These are phyloP conservation scores for Chrysoporthe austroafricana DNA, from an alignment of 2,329 filamentous ascomycete genomes.

Conservation along the genomic window DNA sequence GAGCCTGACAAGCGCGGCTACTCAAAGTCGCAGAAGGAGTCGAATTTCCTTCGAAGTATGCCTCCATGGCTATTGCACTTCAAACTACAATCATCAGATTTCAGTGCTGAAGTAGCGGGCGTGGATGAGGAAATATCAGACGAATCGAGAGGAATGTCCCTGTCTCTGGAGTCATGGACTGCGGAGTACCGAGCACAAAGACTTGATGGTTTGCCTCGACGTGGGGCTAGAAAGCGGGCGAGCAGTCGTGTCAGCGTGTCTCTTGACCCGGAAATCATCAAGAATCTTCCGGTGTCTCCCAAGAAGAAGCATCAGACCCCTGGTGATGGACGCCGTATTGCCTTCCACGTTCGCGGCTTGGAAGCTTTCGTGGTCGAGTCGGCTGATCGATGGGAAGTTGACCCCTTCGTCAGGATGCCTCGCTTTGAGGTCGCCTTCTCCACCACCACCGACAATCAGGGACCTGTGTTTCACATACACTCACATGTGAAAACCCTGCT, in stretches of 20 bases:
- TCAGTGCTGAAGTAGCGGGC: constrained; percentile 89
- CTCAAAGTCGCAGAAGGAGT: constrained; percentile 54
- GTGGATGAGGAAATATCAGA: constrained; percentile 82
- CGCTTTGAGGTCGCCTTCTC: constrained; percentile 85
- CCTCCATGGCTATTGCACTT: constrained; percentile 85
- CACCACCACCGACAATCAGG: constrained; percentile 83
- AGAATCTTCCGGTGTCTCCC: constrained; percentile 54
- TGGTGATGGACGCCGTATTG: constrained; percentile 79
- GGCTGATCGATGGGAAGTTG: constrained; percentile 78
- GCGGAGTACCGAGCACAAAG: constrained; percentile 87
- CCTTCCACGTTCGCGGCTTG: constrained; percentile 79
- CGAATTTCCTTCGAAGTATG: constrained; percentile 75
- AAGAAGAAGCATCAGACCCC: constrained; percentile 59
- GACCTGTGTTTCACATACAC: constrained; percentile 85
- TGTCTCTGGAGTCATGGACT: constrained; percentile 87
- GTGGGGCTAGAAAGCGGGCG: constrained; percentile 69
- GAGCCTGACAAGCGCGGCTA: constrained; percentile 62
- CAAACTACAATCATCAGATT: constrained; percentile 83
- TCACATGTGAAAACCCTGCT: constrained; percentile 78
- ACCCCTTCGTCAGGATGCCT: constrained; percentile 85
- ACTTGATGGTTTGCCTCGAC: constrained; percentile 64
- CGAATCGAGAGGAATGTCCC: constrained; percentile 77
- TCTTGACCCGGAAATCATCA: constrained; percentile 68
- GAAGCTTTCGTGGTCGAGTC: constrained; percentile 92
- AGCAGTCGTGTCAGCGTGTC: constrained; percentile 71